Conservation (phyloP, 2,329 filamentous ascomycete genomes). For the Purpureocillium lavendulum region DNA sequence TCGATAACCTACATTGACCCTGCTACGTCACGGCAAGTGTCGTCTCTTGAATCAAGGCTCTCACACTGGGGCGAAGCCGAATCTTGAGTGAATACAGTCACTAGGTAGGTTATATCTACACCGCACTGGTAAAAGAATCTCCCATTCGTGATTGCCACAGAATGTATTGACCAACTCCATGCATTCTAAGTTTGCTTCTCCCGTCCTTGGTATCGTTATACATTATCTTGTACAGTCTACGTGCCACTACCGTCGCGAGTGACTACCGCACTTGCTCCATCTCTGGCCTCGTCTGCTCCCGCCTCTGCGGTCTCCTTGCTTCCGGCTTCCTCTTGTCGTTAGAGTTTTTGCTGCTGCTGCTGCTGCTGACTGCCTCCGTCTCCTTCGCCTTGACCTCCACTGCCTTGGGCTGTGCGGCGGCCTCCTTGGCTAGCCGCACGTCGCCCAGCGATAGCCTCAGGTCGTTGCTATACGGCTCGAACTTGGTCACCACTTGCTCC, state of each 20-base stretch:
- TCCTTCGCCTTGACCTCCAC: constrained; percentile 15
- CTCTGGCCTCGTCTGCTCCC: constrained; percentile 12
- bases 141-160: too few relatives aligned
- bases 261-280: constrained; percentile 21
- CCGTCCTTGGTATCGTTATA: background rate
- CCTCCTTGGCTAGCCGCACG: constrained; percentile 64
- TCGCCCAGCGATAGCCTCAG: constrained; percentile 64
- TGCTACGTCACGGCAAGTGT: too few relatives aligned
- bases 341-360: constrained; percentile 15
- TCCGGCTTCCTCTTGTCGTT: constrained; percentile 14
- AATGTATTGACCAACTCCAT: too few relatives aligned
- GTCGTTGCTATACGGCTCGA: constrained; percentile 65
- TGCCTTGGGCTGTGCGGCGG: constrained; percentile 26
- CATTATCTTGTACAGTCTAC: constrained; percentile 1
- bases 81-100: too few relatives aligned
- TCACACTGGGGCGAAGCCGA: too few relatives aligned
- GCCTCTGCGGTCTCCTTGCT: constrained; percentile 10
- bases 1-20: too few relatives aligned
- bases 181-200: too few relatives aligned
- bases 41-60: too few relatives aligned
- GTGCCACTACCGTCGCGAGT: constrained; percentile 1
- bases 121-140: too few relatives aligned
- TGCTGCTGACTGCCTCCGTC: too few relatives aligned
- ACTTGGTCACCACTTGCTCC: constrained; percentile 56
- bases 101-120: too few relatives aligned